phyloP scores from a whole-genome alignment of 2,329 filamentous ascomycete species.

The Aspergillus sp. region DNA sequence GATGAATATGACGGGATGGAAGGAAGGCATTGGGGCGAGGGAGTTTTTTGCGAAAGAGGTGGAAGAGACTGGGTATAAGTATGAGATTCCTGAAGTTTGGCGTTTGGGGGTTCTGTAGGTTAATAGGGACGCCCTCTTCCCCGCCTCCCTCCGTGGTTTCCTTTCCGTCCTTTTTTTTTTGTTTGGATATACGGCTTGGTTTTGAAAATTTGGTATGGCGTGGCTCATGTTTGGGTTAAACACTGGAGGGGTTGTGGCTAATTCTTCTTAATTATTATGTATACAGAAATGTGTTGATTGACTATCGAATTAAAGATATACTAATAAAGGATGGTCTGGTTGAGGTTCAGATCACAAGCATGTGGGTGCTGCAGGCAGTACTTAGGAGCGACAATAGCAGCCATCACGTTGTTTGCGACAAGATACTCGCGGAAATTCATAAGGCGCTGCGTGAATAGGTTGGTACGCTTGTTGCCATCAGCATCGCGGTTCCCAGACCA shows the following conservation, averaged over 20 bases:
- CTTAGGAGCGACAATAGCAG: conserved; percentile 55
- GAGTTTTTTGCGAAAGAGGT: conserved; percentile 8
- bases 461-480: conserved; percentile 52
- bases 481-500: conserved; percentile 57
- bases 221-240: too few species aligned
- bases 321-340: conserved; percentile 46
- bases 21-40: conserved; percentile 3
- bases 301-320: neutral
- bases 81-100: neutral
- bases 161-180: neutral
- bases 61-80: neutral
- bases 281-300: neutral
- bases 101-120: neutral
- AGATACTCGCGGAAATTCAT: conserved; percentile 62
- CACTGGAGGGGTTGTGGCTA: too few species aligned
- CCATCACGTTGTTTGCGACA: conserved; percentile 54
- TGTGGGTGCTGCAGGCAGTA: conserved; percentile 60
- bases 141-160: too few species aligned
- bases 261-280: neutral
- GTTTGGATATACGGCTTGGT: neutral
- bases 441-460: conserved; percentile 55
- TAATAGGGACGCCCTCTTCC: too few species aligned
- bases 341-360: conserved; percentile 55
- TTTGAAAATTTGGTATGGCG: too few species aligned
- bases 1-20: conserved; percentile 9